Base-by-base conservation (phyloP, 2,329 filamentous ascomycete genomes). In the Sporothrix schenckii region DNA sequence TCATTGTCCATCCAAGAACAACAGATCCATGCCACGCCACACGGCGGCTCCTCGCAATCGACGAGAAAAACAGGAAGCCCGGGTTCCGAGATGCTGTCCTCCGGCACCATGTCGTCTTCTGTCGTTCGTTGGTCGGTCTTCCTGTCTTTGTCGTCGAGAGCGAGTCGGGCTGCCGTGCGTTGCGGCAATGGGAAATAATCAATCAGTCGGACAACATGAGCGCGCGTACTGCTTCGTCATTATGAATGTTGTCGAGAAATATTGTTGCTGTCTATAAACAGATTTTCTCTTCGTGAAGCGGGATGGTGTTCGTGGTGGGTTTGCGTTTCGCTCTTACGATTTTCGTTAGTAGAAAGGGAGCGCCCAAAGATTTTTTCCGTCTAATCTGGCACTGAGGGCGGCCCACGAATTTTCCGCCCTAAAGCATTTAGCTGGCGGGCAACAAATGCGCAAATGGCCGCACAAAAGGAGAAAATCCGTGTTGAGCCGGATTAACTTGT, bases 141-240 rank as follows among this genome's bases (percentile, higher is more conserved):
- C 56, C 58, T 63, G 58, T 63, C 41, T 63, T 61, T 60, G n/a
- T 66, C 68, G 68, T 69, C 68, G 68, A 24, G 49, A 44, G 44
- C 56, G 63, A 47, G 21, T 9, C 56, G 34, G 69, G 41, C 61
- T 52, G 50, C 66, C 50, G 56, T 65, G 63, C 39, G 21, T 39
- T 56, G 52, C 14, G 24, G 52, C 39, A 68, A 39, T 34, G 47
- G 41, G 24, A 34, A 14, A 52, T 47, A 53, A 27, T 58, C 27
- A 52, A 21, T 61, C 13, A 21, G 53, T 53, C 65, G 66, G 24
- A 30, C 11, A 41, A 10, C 41, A 11, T 49, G 52, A 39, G n/a
- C 34, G 19, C 63, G 53, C 74, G 52, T 75, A 75, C 74, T 73
- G 90, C 89, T 95, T 94, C 83, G 92, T 93, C 92, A 95, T 95